Percentiles rank a stretch among this genome's conserved stretches.
These are phyloP conservation scores for Quercus parvula DNA, from an alignment of 306 rosid species.

Conservation along the genomic window DNA sequence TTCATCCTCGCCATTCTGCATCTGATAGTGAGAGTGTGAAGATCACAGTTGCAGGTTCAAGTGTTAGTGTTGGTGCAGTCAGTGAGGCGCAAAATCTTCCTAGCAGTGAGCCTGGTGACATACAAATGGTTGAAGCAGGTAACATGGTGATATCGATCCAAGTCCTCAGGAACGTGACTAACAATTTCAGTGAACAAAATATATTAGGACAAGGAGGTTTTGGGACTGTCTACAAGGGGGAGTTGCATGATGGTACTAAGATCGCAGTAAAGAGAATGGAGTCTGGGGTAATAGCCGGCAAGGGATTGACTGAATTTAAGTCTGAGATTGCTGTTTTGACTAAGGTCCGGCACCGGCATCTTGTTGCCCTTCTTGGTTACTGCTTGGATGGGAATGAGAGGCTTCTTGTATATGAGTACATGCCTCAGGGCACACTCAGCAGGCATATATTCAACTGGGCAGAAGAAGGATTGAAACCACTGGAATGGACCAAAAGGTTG, in stretches of 20 bases:
- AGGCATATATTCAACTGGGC: slow-evolving; percentile 79
- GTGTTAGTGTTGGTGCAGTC: slow-evolving; percentile 73
- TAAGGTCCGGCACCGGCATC: slow-evolving; percentile 87
- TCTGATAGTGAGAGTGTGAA: slow-evolving; percentile 83
- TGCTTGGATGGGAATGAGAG: slow-evolving; percentile 90
- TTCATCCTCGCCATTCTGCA: slow-evolving; percentile 84
- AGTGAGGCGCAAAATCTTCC: slow-evolving; percentile 59
- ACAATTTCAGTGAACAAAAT: slow-evolving; percentile 69
- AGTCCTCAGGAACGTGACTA: slow-evolving; percentile 68
- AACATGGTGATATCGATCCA: slow-evolving; percentile 94
- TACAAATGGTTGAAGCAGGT: slow-evolving; percentile 90
- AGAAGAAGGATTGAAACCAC: slow-evolving; percentile 71
- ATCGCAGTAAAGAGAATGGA: slow-evolving; percentile 93
- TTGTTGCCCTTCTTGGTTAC: slow-evolving; percentile 88
- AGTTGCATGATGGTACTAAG: slow-evolving; percentile 80
- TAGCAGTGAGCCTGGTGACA: slow-evolving; percentile 58
- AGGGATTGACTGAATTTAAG: slow-evolving; percentile 70
- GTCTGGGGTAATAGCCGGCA: slow-evolving; percentile 67
- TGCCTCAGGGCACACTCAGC: slow-evolving; percentile 95
- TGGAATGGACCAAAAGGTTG: slow-evolving; percentile 75
- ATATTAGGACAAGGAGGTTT: slow-evolving; percentile 85
- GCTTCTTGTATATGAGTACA: slow-evolving; percentile 85
- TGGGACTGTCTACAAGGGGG: slow-evolving; percentile 84
- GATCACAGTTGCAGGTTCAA: slow-evolving; percentile 86
- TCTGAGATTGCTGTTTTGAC: slow-evolving; percentile 91